phyloP scores from a whole-genome alignment of 371 early-diverging fungal genomes.

The Cladochytrium tenue region DNA sequence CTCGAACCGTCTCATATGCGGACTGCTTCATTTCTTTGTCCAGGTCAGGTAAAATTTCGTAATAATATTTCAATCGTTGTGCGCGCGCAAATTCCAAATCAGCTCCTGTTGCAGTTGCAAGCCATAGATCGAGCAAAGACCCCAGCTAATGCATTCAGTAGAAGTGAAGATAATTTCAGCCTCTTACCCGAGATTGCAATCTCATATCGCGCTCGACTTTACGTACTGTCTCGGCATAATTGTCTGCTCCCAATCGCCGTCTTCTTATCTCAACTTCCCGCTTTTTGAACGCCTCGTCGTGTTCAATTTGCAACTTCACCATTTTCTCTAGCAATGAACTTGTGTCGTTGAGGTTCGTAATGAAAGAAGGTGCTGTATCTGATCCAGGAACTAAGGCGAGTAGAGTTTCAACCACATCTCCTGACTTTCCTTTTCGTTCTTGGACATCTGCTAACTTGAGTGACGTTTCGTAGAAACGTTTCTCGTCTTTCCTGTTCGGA shows the following conservation, averaged over 20 bases:
- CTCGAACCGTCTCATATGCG: no score
- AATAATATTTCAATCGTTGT: no score
- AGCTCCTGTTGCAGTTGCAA: no score
- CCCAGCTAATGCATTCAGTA: conserved; percentile 46
- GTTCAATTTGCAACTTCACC: conserved; percentile 53
- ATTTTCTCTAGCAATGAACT: conserved; percentile 31
- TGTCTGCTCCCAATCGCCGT: conserved; percentile 70
- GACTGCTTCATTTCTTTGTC: no score
- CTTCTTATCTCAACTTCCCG: conserved; percentile 69
- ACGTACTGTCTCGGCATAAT: conserved; percentile 40
- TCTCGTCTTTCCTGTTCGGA: conserved; percentile 4
- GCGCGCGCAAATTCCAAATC: no score
- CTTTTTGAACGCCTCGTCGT: conserved; percentile 61
- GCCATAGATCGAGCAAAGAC: no score
- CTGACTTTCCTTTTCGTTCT: conserved; percentile 7
- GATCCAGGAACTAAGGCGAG: background rate
- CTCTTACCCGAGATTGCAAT: no score
- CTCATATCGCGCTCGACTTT: conserved; percentile 36
- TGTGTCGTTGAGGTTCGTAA: background rate
- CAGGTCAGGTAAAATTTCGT: no score
- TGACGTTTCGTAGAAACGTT: background rate
- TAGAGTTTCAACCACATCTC: background rate
- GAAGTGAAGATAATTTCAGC: background rate
- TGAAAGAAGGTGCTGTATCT: background rate
- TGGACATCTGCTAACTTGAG: background rate